Percentiles rank a stretch among this genome's conserved stretches.
phyloP scores from a whole-genome alignment of 2,329 filamentous ascomycete species.

The Verruconis gallopava region DNA sequence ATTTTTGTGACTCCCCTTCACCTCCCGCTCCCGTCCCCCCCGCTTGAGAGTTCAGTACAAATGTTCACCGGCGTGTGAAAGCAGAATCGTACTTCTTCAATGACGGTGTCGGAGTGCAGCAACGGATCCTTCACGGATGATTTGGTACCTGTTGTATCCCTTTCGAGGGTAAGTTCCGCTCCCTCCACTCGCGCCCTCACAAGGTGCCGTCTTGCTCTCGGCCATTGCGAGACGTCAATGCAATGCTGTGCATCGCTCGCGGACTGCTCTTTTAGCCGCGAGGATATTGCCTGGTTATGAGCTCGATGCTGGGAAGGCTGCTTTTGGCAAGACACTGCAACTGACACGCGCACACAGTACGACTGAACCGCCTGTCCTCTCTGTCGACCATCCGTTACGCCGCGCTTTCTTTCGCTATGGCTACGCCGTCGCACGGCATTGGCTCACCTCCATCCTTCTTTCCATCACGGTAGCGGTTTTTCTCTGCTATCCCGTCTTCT shows the following conservation, averaged over 20 bases:
- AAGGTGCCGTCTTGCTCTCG: neutral
- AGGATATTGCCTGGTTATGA: conserved; percentile 2
- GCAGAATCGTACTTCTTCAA: too few species aligned
- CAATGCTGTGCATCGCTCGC: conserved; percentile 3
- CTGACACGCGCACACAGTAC: conserved; percentile 40
- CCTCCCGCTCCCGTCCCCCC: too few species aligned
- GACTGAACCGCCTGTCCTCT: conserved; percentile 56
- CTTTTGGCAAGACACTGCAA: too few species aligned
- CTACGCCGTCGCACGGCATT: conserved; percentile 57
- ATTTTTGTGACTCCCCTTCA: too few species aligned
- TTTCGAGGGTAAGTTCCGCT: conserved; percentile 57
- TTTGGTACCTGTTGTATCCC: conserved; percentile 68
- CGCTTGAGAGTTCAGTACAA: too few species aligned
- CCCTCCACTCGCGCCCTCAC: too few species aligned
- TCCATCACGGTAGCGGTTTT: conserved; percentile 59
- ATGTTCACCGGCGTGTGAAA: too few species aligned
- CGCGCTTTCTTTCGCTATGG: conserved; percentile 55
- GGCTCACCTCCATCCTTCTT: conserved; percentile 58
- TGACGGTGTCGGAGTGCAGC: too few species aligned
- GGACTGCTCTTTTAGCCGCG: conserved; percentile 8
- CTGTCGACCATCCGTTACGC: conserved; percentile 52
- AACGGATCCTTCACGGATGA: conserved; percentile 39
- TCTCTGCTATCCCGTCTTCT: conserved; percentile 62
- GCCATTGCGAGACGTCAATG: neutral
- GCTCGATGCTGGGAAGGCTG: neutral